Conservation (phyloP, 495 filamentous ascomycete genomes). For the Aspergillus nidulans region DNA sequence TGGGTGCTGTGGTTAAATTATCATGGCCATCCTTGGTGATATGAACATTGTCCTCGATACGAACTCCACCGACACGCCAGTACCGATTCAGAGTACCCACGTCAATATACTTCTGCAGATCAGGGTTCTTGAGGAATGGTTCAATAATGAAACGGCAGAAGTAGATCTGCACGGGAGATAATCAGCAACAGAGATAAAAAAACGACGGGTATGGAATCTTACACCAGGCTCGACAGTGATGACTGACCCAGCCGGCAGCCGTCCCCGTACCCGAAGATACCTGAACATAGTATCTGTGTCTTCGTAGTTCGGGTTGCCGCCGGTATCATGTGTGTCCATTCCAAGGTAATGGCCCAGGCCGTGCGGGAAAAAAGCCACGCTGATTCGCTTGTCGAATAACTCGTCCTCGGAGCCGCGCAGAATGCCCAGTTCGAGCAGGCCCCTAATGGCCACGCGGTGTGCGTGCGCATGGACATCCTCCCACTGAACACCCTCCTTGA, state of each 20-base stretch:
- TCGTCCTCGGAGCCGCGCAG: conserved; percentile 63
- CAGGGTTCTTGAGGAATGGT: conserved; percentile 67
- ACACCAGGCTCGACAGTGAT: conserved; percentile 89
- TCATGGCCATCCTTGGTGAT: conserved; percentile 72
- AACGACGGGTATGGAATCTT: conserved; percentile 24
- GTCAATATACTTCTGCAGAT: conserved; percentile 70
- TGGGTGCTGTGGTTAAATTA: conserved; percentile 75
- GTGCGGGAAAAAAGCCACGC: conserved; percentile 87
- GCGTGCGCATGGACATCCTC: conserved; percentile 76
- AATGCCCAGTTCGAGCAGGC: conserved; percentile 71
- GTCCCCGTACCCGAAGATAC: conserved; percentile 78
- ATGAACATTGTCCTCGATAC: conserved; percentile 71
- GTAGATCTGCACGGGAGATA: conserved; percentile 57
- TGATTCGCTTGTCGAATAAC: conserved; percentile 68
- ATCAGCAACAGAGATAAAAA: conserved; percentile 7
- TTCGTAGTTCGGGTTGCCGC: conserved; percentile 78
- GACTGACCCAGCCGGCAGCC: conserved; percentile 68
- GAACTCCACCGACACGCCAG: conserved; percentile 86
- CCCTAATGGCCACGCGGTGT: conserved; percentile 77
- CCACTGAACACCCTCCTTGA: conserved; percentile 78
- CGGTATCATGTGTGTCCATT: conserved; percentile 93
- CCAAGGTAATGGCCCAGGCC: conserved; percentile 89
- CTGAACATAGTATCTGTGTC: conserved; percentile 81
- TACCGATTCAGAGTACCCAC: conserved; percentile 68
- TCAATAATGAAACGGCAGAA: conserved; percentile 93